Evolutionary conservation across 768 basidiomycete genomes (phyloP), one percentile per base, ranked within the genome.

Genomic region (Pleurotus tuoliensis): DNA sequence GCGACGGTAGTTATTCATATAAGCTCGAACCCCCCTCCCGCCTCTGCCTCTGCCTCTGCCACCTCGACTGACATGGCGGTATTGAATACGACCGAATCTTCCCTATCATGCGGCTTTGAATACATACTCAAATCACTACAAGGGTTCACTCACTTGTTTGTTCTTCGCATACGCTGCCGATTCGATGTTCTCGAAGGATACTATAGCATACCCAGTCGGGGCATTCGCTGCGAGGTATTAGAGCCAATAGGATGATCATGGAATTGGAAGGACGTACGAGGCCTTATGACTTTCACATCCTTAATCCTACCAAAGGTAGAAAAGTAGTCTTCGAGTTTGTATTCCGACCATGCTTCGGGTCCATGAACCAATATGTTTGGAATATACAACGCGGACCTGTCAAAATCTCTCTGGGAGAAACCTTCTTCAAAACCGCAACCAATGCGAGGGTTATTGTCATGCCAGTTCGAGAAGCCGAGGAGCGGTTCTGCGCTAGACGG

Each of bases 141-240:
- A 25, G 24, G 30, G 8, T 18, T 27, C 18, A 59, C 63, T 41
- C 52, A 88, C 90, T 76, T 90, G 84, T 67, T 80, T 81, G 25
- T 67, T 69, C 18, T 91, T 78, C 3, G 90, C 90, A 56, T 76
- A 80, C n/a, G 78, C 75, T n/a, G 89, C 82, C 30, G 82, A 75
- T 7, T 86, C 82, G 2, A 76, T 75, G 56, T 83, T 81, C 58
- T 81, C 74, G 65, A 86, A 92, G 65, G 80, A 87, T 57, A 92
- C 81, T 63, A 92, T 91, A 1, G 90, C 90, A 65, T 90, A 92
- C 2, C 83, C 88, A n/a, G 83, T 77, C 60, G 76, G 79, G 45
- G 82, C 82, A 60, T 81, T 83, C 34, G 72, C 88, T 91, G 56
- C 43, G 45, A 57, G 38, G 39, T 12, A n/a, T 4, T 22, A 16